Percentiles rank a stretch among this genome's conserved stretches.
Evolutionary conservation across 202 grass and related monocot genomes (phyloP).

Genomic region (Bolboschoenoplectus hybrid): DNA sequence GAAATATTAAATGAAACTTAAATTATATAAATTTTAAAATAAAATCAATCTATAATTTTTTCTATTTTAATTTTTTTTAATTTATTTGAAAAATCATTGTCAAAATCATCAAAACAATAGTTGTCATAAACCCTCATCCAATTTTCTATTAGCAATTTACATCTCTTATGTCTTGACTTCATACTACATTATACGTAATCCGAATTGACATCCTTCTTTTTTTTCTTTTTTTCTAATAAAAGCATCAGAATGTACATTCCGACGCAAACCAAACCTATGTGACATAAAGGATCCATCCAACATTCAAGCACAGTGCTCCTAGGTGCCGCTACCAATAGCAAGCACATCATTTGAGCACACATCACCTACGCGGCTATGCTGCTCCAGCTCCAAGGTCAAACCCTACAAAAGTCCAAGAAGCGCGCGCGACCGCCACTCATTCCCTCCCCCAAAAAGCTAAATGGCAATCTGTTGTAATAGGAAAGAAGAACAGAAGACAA

Average conservation of each 20-base stretch:
- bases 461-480: background rate
- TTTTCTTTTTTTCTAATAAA: too few species aligned
- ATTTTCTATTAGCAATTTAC: too few species aligned
- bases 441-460: background rate
- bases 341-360: background rate
- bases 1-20: too few species aligned
- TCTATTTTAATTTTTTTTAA: too few species aligned
- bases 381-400: conserved; percentile 1
- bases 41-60: too few species aligned
- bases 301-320: background rate
- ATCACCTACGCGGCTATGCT: background rate
- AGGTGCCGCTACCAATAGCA: background rate
- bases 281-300: background rate
- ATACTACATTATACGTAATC: background rate
- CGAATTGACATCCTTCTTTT: too few species aligned
- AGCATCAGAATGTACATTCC: background rate
- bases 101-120: too few species aligned
- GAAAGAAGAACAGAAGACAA: background rate
- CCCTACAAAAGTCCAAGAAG: background rate
- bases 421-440: background rate
- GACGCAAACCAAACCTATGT: background rate
- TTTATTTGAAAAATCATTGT: too few species aligned
- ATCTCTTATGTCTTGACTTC: background rate
- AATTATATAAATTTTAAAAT: too few species aligned
- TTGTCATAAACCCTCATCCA: too few species aligned